Percentiles rank a stretch among this genome's conserved stretches.
phyloP scores from a whole-genome alignment of 2,329 filamentous ascomycete species.

The Cryphonectria naterciae region DNA sequence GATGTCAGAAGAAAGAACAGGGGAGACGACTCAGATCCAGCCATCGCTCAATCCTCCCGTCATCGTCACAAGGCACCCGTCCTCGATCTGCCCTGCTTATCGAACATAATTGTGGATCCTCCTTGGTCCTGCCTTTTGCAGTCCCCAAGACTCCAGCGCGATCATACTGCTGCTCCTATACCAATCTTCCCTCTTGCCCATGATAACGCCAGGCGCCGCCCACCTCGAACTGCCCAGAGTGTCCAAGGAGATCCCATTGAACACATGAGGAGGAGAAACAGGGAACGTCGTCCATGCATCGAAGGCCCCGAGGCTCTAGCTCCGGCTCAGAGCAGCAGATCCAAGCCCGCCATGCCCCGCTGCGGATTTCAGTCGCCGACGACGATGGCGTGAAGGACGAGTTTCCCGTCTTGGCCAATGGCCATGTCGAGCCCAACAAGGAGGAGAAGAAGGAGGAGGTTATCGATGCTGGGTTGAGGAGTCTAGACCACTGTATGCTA shows the following conservation, averaged over 20 bases:
- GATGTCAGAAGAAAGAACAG: background rate
- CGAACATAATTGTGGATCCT: constrained; percentile 6
- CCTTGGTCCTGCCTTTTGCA: background rate
- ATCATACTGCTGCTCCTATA: background rate
- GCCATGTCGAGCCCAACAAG: constrained; percentile 14
- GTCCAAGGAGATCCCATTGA: constrained; percentile 4
- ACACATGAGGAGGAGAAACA: constrained; percentile 23
- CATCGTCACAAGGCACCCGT: background rate
- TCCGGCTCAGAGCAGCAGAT: constrained; percentile 36
- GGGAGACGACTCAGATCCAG: no score
- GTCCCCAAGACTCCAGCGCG: background rate
- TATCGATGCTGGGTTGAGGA: constrained; percentile 77
- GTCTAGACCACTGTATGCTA: constrained; percentile 74
- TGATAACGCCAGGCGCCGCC: background rate
- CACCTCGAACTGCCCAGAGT: background rate
- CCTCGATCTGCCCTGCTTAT: background rate
- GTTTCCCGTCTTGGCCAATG: constrained; percentile 15
- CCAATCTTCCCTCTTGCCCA: background rate
- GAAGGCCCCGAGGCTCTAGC: constrained; percentile 35
- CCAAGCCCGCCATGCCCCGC: constrained; percentile 20
- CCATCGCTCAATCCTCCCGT: background rate
- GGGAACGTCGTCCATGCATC: constrained; percentile 34
- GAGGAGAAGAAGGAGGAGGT: constrained; percentile 37
- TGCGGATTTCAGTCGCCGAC: constrained; percentile 17
- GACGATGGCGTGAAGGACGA: constrained; percentile 43